A percentile compares a stretch with the other conserved stretches of the same genome.
Evolutionary conservation across 768 basidiomycete species (phyloP).

Genomic region (Russula abietina): DNA sequence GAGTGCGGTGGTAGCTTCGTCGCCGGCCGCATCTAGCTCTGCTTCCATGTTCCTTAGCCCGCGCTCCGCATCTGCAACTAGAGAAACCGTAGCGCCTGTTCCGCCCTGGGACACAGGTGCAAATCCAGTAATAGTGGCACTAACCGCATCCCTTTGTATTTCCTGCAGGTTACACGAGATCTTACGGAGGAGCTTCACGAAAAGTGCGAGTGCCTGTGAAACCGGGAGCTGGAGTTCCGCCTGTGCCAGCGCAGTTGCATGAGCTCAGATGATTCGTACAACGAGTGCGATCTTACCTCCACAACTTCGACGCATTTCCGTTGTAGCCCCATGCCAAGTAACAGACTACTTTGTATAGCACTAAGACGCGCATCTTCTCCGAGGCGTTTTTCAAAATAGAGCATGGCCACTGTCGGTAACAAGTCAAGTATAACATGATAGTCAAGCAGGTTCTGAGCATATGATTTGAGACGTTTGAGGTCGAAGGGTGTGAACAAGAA

Average conservation of each 20-base stretch:
- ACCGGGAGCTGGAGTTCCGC: slow-evolving; percentile 77
- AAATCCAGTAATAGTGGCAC: slow-evolving; percentile 47
- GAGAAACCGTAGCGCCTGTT: neutral
- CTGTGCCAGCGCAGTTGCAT: slow-evolving; percentile 34
- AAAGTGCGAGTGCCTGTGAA: slow-evolving; percentile 81
- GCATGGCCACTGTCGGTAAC: slow-evolving; percentile 69
- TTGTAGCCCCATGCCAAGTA: slow-evolving; percentile 86
- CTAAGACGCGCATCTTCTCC: slow-evolving; percentile 64
- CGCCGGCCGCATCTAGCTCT: slow-evolving; percentile 56
- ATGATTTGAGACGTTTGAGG: slow-evolving; percentile 90
- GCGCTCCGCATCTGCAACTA: slow-evolving; percentile 22
- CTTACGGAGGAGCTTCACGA: slow-evolving; percentile 86
- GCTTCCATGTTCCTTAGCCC: slow-evolving; percentile 32
- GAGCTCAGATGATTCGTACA: neutral
- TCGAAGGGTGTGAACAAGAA: slow-evolving; percentile 84
- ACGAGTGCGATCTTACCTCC: slow-evolving; percentile 47
- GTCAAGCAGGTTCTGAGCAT: slow-evolving; percentile 92
- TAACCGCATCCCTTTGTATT: slow-evolving; percentile 73
- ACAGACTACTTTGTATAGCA: slow-evolving; percentile 86
- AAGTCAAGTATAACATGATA: slow-evolving; percentile 95
- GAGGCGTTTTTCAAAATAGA: slow-evolving; percentile 77
- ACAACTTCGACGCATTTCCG: slow-evolving; percentile 84
- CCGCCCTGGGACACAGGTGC: slow-evolving; percentile 19
- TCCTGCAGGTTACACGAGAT: slow-evolving; percentile 68
- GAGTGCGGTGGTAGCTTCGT: slow-evolving; percentile 48